Conservation (phyloP, 2,329 filamentous ascomycete species). For the Leptographium lundbergii region DNA sequence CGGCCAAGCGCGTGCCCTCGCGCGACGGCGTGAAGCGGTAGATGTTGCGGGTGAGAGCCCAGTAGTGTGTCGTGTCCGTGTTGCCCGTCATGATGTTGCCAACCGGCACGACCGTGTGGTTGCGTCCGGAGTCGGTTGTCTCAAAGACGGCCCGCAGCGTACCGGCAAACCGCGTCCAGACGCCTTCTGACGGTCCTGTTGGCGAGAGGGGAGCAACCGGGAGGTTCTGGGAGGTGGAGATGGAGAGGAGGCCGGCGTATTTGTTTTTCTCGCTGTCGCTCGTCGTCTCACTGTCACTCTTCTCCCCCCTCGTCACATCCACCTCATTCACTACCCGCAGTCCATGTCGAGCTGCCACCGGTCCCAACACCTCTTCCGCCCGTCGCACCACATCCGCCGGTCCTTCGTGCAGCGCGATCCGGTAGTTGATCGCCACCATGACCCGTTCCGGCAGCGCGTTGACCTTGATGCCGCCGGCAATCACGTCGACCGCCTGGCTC, state of each 20-base stretch:
- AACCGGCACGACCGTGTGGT: constrained; percentile 30
- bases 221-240: constrained; percentile 20
- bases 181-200: constrained; percentile 5
- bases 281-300: constrained; percentile 12
- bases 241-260: constrained; percentile 24
- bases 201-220: constrained; percentile 24
- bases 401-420: constrained; percentile 41
- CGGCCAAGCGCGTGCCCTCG: constrained; percentile 21
- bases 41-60: constrained; percentile 28
- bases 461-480: constrained; percentile 50
- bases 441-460: constrained; percentile 54
- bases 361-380: constrained; percentile 31
- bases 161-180: constrained; percentile 15
- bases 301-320: constrained; percentile 8
- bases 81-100: constrained; percentile 37
- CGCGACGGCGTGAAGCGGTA: constrained; percentile 31
- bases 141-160: constrained; percentile 15
- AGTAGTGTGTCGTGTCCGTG: constrained; percentile 33
- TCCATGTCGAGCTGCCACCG: constrained; percentile 40
- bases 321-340: constrained; percentile 40
- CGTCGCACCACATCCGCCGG: constrained; percentile 36
- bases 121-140: background rate
- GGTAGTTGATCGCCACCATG: constrained; percentile 44
- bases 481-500: constrained; percentile 46
- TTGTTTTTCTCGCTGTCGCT: constrained; percentile 16